Evolutionary conservation across 2,329 filamentous ascomycete genomes (phyloP).

Genomic region (Trichoderma guizhouense): DNA sequence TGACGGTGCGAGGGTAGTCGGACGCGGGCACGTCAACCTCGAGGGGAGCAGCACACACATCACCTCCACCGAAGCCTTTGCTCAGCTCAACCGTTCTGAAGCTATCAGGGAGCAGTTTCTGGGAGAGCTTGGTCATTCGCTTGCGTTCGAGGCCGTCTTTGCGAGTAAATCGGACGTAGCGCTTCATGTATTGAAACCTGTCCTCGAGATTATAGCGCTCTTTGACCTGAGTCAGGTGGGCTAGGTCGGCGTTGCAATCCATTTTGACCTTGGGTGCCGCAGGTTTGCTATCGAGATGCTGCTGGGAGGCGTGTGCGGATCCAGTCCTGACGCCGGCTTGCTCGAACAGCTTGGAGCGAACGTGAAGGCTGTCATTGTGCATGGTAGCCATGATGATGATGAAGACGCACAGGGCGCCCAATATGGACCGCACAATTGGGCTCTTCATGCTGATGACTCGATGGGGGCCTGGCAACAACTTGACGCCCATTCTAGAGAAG

Average conservation of each 20-base stretch:
- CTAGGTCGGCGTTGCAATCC: constrained; percentile 49
- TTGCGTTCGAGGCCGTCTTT: constrained; percentile 46
- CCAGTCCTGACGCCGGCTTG: constrained; percentile 30
- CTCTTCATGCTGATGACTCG: constrained; percentile 49
- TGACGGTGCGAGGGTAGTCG: constrained; percentile 47
- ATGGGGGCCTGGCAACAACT: constrained; percentile 32
- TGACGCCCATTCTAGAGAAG: constrained; percentile 36
- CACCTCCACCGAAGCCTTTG: constrained; percentile 37
- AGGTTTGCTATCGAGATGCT: constrained; percentile 28
- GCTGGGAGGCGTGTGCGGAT: constrained; percentile 27
- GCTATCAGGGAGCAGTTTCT: constrained; percentile 46
- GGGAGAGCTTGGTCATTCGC: constrained; percentile 48
- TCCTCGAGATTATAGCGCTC: constrained; percentile 47
- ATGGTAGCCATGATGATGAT: constrained; percentile 41
- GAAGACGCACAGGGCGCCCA: constrained; percentile 43
- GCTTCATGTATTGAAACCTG: constrained; percentile 54
- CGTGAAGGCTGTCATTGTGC: constrained; percentile 40
- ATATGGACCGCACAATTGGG: constrained; percentile 43
- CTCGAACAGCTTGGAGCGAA: constrained; percentile 40
- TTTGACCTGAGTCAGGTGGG: constrained; percentile 44
- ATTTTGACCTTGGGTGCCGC: constrained; percentile 33
- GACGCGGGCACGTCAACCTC: constrained; percentile 51
- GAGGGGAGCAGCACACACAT: constrained; percentile 48
- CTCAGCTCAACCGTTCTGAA: constrained; percentile 49
- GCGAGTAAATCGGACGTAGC: constrained; percentile 52